These are phyloP conservation scores for Ceraceosorus guamensis DNA, from an alignment of 1,284 basidiomycete species.

Conservation along the genomic window DNA sequence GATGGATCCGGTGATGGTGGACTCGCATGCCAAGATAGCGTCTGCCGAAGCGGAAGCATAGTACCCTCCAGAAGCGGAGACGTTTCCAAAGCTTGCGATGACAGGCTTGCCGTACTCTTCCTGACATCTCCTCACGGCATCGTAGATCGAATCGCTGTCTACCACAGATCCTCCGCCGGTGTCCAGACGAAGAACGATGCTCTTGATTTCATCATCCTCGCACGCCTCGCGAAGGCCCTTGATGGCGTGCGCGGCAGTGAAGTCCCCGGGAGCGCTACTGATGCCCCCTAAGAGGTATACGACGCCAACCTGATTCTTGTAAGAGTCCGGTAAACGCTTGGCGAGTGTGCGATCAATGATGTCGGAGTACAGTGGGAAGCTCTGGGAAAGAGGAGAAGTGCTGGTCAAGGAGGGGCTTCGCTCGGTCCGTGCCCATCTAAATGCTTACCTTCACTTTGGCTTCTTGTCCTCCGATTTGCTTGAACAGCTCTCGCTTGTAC, in stretches of 20 bases:
- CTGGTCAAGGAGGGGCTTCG: no score
- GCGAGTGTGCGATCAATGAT: slow-evolving; percentile 1
- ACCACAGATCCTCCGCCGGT: slow-evolving; percentile 51
- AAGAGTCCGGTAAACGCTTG: slow-evolving; percentile 35
- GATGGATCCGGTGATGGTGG: slow-evolving; percentile 51
- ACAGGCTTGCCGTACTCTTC: slow-evolving; percentile 48
- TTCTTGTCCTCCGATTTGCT: slow-evolving; percentile 3
- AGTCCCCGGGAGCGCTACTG: slow-evolving; percentile 33
- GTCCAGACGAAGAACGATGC: slow-evolving; percentile 51
- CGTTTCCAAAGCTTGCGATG: slow-evolving; percentile 51
- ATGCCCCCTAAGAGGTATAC: slow-evolving; percentile 51
- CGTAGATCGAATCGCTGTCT: slow-evolving; percentile 50
- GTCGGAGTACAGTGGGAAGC: neutral
- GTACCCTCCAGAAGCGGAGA: slow-evolving; percentile 50
- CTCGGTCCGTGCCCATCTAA: no score
- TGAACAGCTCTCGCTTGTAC: slow-evolving; percentile 35
- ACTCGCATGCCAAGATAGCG: slow-evolving; percentile 47
- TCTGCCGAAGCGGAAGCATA: slow-evolving; percentile 43
- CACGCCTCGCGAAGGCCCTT: slow-evolving; percentile 50
- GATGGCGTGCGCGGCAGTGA: slow-evolving; percentile 47
- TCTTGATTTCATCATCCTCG: slow-evolving; percentile 48
- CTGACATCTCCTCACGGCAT: slow-evolving; percentile 47
- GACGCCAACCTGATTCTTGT: slow-evolving; percentile 47
- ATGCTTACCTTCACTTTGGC: no score
- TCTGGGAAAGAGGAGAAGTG: neutral